A percentile compares a stretch with the other conserved stretches of the same genome.
Conservation (phyloP, 495 filamentous ascomycete species). For the Aspergillus ostianus region DNA sequence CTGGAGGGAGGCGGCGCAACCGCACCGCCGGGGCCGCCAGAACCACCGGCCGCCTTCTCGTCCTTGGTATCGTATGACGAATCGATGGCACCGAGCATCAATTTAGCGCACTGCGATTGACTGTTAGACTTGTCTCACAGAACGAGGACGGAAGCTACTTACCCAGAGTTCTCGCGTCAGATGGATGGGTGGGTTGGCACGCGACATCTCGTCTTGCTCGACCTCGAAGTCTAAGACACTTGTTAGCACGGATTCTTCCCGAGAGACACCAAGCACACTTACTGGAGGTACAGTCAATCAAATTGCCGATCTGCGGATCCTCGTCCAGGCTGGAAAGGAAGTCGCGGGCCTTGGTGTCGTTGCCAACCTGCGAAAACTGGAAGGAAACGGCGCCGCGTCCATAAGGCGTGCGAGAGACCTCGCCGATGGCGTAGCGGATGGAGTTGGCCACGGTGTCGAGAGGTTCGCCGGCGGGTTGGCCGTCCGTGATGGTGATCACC, state of each 20-base stretch:
- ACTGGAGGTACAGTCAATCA: constrained; percentile 76
- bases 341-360: constrained; percentile 61
- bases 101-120: constrained; percentile 55
- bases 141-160: constrained; percentile 10
- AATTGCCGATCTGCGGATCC: constrained; percentile 57
- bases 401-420: constrained; percentile 45
- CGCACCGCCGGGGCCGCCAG: constrained; percentile 19
- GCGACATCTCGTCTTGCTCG: constrained; percentile 63
- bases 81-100: constrained; percentile 70
- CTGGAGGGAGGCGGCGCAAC: constrained; percentile 16
- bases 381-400: constrained; percentile 58
- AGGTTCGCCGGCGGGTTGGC: constrained; percentile 58
- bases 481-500: constrained; percentile 71
- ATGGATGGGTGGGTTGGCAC: constrained; percentile 51
- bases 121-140: constrained; percentile 4
- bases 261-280: constrained; percentile 27
- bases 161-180: constrained; percentile 68
- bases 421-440: constrained; percentile 46
- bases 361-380: constrained; percentile 75
- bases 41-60: constrained; percentile 43
- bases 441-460: constrained; percentile 48
- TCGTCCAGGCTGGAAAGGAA: constrained; percentile 63
- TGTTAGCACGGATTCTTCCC: constrained; percentile 1
- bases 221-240: constrained; percentile 58
- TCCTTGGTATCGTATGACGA: constrained; percentile 65